These are phyloP conservation scores for Pharnaceum exiguum DNA, from an alignment of 148 eudicot genomes.

Conservation along the genomic window DNA sequence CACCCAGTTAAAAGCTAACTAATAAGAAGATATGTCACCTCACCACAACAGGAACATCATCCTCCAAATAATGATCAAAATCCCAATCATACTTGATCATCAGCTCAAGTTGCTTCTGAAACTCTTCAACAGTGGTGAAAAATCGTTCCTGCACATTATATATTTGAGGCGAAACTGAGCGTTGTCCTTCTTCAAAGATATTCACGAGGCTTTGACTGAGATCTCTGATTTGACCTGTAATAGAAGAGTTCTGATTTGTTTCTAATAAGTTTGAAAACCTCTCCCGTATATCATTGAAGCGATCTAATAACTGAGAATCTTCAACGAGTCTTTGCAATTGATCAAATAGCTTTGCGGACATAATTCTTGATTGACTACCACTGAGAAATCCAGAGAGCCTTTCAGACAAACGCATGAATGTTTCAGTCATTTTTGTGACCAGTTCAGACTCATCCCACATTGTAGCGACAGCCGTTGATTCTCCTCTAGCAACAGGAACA, in stretches of 20 bases:
- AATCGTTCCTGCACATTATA: slow-evolving; percentile 78
- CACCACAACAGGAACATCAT: slow-evolving; percentile 98
- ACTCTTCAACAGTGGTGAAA: slow-evolving; percentile 68
- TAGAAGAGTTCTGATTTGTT: slow-evolving; percentile 51
- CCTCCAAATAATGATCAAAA: slow-evolving; percentile 89
- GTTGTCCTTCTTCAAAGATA: slow-evolving; percentile 85
- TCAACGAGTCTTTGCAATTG: slow-evolving; percentile 67
- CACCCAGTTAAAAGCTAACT: slow-evolving; percentile 14
- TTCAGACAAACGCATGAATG: slow-evolving; percentile 68
- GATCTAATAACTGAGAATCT: slow-evolving; percentile 60
- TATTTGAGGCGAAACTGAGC: slow-evolving; percentile 79
- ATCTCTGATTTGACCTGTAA: slow-evolving; percentile 70
- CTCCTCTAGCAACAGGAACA: slow-evolving; percentile 32
- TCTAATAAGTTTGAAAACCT: slow-evolving; percentile 64
- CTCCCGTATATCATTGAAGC: slow-evolving; percentile 60
- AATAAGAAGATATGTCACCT: slow-evolving; percentile 65
- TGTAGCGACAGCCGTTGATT: slow-evolving; percentile 34
- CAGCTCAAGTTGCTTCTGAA: slow-evolving; percentile 89
- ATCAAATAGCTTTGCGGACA: slow-evolving; percentile 74
- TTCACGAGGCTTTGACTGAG: slow-evolving; percentile 79
- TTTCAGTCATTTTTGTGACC: slow-evolving; percentile 66
- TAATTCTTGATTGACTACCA: slow-evolving; percentile 64
- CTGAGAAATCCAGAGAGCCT: slow-evolving; percentile 83
- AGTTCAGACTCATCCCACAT: slow-evolving; percentile 70
- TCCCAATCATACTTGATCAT: slow-evolving; percentile 96